phyloP scores from a whole-genome alignment of 768 basidiomycete genomes.

The Rhizopogon salebrosus region DNA sequence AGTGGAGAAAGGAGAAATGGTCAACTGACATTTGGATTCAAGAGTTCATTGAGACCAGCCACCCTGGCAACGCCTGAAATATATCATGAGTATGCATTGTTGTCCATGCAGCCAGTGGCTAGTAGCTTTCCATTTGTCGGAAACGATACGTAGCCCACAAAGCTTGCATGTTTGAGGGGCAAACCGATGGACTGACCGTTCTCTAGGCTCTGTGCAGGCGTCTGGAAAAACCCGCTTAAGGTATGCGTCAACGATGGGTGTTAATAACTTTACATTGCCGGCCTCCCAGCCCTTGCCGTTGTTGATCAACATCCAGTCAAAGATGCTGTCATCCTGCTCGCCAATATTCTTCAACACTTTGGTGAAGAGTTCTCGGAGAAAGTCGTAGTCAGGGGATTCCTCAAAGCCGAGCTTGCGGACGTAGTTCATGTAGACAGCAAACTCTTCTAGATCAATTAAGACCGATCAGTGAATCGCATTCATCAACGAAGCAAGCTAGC shows the following conservation, averaged over 20 bases:
- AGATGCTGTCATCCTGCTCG: conserved; percentile 90
- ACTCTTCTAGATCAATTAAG: conserved; percentile 66
- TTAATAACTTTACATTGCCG: conserved; percentile 55
- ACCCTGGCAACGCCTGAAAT: too few relatives aligned
- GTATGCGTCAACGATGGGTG: neutral
- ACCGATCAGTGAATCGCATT: conserved; percentile 1
- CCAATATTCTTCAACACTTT: conserved; percentile 86
- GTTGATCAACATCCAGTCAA: conserved; percentile 96
- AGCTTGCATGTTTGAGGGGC: too few relatives aligned
- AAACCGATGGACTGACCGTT: too few relatives aligned
- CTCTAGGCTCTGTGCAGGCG: too few relatives aligned
- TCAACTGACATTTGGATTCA: too few relatives aligned
- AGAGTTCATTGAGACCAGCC: too few relatives aligned
- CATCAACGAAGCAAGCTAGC: neutral
- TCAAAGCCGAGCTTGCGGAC: conserved; percentile 98
- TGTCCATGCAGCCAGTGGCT: too few relatives aligned
- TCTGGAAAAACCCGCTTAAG: conserved; percentile 24
- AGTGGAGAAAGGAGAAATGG: too few relatives aligned
- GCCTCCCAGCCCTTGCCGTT: conserved; percentile 96
- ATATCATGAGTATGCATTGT: too few relatives aligned
- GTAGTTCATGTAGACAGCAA: conserved; percentile 99
- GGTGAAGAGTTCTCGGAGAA: conserved; percentile 88
- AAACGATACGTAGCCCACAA: too few relatives aligned
- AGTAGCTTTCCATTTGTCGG: too few relatives aligned
- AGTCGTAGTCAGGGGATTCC: conserved; percentile 96